Evolutionary conservation across 306 rosid genomes (phyloP), one percentile per base, ranked within the genome.

Genomic region (Prunus padus): DNA sequence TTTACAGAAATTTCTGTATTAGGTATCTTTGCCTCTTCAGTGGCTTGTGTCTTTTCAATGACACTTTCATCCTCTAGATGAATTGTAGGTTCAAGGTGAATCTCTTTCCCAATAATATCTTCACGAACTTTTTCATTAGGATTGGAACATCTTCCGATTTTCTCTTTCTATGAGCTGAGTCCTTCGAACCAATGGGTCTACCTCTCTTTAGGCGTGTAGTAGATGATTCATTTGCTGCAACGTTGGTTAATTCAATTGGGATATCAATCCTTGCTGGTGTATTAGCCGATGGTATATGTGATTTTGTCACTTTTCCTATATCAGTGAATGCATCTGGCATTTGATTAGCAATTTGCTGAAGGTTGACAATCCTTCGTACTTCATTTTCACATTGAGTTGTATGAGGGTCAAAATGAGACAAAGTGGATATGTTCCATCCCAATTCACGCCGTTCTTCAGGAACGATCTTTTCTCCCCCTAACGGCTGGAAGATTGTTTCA

Each of bases 271-370:
- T 11, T 12, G 10, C 8, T 11, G 56, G 69, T 57, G 57, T 20
- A 62, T 74, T 74, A 45, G 26, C 59, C 8, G 11, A 30, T 44
- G 46, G 59, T 10, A 74, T 60, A 60, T 22, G 65, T 56, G 45
- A 64, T 30, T 30, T 64, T 25, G 69, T 64, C 20, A 64, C 69
- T 64, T 37, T 64, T 64, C 12, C 2, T 28, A 0, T 3, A 2
- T 33, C 22, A 12, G 68, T 40, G 16, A 74, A 74, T 74, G 59
- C 69, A 61, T 74, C 23, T n/a, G 49, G 47, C 18, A 74, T n/a
- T 62, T 45, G 18, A 63, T 61, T 74, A 4, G 61, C 45, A 22
- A 74, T 47, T 31, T 20, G 61, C 23, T 42, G 30, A 18, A 74
- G 62, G 13, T 61, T 30, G 45, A 74, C 49, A 3, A 74, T n/a